These are phyloP conservation scores for Pelargonium nanum DNA, from an alignment of 345 rosid species.

Conservation along the genomic window DNA sequence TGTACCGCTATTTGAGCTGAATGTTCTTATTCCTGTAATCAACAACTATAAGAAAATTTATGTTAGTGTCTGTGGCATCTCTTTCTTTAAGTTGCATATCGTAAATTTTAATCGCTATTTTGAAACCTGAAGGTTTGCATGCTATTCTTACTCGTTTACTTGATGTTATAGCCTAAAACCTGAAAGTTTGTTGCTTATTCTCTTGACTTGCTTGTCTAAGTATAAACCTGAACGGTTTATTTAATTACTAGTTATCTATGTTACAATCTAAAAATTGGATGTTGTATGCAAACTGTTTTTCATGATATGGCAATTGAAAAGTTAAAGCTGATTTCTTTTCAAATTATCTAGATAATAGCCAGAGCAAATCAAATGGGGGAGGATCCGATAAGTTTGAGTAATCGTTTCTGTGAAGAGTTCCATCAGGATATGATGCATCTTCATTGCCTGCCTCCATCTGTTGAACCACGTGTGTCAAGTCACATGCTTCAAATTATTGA, in stretches of 20 bases:
- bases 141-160: no score
- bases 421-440: constrained; percentile 64
- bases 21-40: no score
- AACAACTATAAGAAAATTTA: no score
- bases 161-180: no score
- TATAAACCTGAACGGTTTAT: no score
- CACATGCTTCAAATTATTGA: constrained; percentile 84
- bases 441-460: constrained; percentile 71
- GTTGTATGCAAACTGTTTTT: constrained; percentile 19
- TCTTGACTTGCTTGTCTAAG: no score
- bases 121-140: neutral
- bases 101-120: neutral
- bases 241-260: no score
- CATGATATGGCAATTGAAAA: constrained; percentile 36
- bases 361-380: constrained; percentile 84
- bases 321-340: constrained; percentile 42
- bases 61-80: no score
- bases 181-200: no score
- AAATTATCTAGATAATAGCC: constrained; percentile 63
- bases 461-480: constrained; percentile 83
- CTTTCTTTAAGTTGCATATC: neutral
- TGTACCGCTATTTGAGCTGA: no score
- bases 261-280: constrained; percentile 20
- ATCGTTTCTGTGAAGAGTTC: constrained; percentile 75
- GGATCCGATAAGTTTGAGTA: constrained; percentile 83